A percentile compares a stretch with the other conserved stretches of the same genome.
These are phyloP conservation scores for Suillus tomentosus DNA, from an alignment of 768 basidiomycete genomes.

Conservation along the genomic window DNA sequence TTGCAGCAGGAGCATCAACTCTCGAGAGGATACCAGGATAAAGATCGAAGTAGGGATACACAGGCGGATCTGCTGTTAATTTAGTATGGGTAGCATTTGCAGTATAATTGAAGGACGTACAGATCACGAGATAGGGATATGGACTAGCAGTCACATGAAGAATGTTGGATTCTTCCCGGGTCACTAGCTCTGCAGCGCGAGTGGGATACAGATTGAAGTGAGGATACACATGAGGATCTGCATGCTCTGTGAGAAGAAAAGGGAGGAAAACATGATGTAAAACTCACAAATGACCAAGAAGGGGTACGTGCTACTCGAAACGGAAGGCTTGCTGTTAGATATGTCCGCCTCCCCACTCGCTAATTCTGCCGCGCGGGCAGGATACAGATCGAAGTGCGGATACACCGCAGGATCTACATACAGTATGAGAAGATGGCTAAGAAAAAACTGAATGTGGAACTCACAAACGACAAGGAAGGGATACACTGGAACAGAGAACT, in stretches of 20 bases:
- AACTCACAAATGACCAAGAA: conserved; percentile 18
- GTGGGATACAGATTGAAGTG: conserved; percentile 31
- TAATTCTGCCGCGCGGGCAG: conserved; percentile 19
- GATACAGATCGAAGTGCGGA: conserved; percentile 32
- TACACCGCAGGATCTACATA: conserved; percentile 43
- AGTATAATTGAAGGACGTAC: conserved; percentile 7
- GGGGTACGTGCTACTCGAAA: conserved; percentile 17
- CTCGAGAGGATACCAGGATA: conserved; percentile 22
- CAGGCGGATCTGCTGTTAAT: conserved; percentile 38
- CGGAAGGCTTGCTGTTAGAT: not conserved
- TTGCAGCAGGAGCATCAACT: not conserved
- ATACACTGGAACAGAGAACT: conserved; percentile 11
- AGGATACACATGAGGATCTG: conserved; percentile 44
- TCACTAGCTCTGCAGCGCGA: conserved; percentile 19
- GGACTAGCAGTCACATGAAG: not conserved
- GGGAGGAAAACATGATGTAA: not conserved
- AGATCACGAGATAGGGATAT: conserved; percentile 14
- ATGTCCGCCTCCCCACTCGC: not conserved
- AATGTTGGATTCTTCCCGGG: not conserved
- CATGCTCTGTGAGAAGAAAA: conserved; percentile 1
- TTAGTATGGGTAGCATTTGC: conserved; percentile 10
- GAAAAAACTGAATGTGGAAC: conserved; percentile 1
- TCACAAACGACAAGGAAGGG: conserved; percentile 19
- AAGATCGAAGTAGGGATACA: conserved; percentile 35
- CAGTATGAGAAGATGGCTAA: not conserved